These are phyloP conservation scores for Cryptococcus maquisensis DNA, from an alignment of 1,284 basidiomycete species.

Conservation along the genomic window DNA sequence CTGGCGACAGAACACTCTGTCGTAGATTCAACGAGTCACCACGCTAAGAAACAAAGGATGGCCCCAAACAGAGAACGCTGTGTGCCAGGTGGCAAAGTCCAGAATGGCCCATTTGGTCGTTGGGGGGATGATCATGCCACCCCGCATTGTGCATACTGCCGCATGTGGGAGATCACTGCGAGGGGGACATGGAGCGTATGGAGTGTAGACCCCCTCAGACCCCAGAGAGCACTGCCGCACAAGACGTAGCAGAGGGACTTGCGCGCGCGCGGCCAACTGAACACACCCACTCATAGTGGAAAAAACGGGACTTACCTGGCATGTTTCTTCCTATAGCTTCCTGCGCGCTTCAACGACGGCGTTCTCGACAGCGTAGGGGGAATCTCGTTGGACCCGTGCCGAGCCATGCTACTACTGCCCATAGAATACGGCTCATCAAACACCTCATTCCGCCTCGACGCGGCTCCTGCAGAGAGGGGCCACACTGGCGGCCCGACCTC, in stretches of 20 bases:
- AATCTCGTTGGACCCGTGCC: neutral
- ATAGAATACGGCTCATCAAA: slow-evolving; percentile 2
- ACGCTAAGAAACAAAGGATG: too few species aligned
- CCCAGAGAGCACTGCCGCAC: neutral
- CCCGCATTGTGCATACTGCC: neutral
- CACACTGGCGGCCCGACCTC: slow-evolving; percentile 24
- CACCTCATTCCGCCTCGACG: neutral
- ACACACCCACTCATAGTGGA: neutral
- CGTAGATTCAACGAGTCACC: neutral
- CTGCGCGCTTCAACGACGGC: slow-evolving; percentile 15
- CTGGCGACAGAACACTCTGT: neutral
- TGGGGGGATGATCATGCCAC: neutral
- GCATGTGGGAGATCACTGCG: neutral
- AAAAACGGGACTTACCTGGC: slow-evolving; percentile 30
- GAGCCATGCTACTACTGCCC: neutral
- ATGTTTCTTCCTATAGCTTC: slow-evolving; percentile 34
- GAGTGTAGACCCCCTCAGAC: neutral
- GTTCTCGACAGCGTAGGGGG: slow-evolving; percentile 2
- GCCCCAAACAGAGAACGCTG: neutral
- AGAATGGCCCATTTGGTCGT: too few species aligned
- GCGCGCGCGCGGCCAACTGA: neutral
- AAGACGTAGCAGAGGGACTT: neutral
- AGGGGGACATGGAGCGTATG: neutral
- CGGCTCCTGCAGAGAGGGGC: slow-evolving; percentile 13
- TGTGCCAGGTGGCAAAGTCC: neutral